Percentiles rank a stretch among this genome's conserved stretches.
phyloP scores from a whole-genome alignment of 1,284 basidiomycete species.

The Ustilago cynodontis region DNA sequence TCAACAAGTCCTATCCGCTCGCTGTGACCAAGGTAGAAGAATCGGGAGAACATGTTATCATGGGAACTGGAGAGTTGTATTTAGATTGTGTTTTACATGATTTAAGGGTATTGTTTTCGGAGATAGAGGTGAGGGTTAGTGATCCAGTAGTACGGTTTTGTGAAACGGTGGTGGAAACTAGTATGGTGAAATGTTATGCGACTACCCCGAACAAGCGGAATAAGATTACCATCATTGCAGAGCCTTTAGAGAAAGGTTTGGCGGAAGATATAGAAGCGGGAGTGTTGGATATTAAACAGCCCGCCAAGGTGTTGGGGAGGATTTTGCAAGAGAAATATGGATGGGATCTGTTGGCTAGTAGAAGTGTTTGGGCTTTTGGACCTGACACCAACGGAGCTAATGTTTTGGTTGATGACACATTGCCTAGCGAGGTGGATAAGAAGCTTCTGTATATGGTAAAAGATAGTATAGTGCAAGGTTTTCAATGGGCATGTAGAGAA shows the following conservation, averaged over 20 bases:
- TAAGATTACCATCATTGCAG: constrained; percentile 66
- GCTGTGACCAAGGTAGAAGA: constrained; percentile 97
- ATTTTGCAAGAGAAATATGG: constrained; percentile 79
- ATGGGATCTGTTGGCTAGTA: constrained; percentile 96
- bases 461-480: constrained; percentile 97
- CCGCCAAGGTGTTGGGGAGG: constrained; percentile 63
- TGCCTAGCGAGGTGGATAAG: constrained; percentile 96
- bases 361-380: constrained; percentile 99
- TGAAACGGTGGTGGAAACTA: constrained; percentile 98
- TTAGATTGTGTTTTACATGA: constrained; percentile 98
- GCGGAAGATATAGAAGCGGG: constrained; percentile 68
- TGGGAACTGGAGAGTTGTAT: constrained; percentile 97
- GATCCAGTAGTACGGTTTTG: constrained; percentile 98
- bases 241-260: constrained; percentile 68
- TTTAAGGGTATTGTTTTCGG: constrained; percentile 88
- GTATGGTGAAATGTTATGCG: constrained; percentile 96
- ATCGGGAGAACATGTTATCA: constrained; percentile 94
- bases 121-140: constrained; percentile 99
- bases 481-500: constrained; percentile 98
- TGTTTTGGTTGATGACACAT: constrained; percentile 91
- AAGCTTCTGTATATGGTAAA: constrained; percentile 88
- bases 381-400: constrained; percentile 91
- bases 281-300: constrained; percentile 54
- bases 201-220: constrained; percentile 96
- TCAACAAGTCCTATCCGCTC: constrained; percentile 98